Base-by-base conservation (phyloP, 1,139 yeast species). In the Blastobotrys serpentis region DNA sequence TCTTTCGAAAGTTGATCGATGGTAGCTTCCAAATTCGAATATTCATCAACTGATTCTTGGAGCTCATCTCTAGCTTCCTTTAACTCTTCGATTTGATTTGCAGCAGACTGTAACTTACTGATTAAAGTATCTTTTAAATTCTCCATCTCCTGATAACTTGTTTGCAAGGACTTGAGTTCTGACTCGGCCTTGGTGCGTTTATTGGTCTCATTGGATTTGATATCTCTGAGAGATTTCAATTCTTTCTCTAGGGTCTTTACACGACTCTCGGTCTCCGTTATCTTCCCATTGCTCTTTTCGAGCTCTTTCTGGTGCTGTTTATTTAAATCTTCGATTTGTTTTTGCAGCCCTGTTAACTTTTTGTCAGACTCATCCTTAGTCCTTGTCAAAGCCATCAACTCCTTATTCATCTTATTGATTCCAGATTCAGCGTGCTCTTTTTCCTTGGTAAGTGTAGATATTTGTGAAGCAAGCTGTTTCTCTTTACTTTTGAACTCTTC, bases 391-490 rank as follows among this genome's bases (percentile, higher is more conserved):
- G 77, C 78, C 63, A 88, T 79, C 33, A 90, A 70, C 55, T 89
- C 97, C 41, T 92, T 74, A 51, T 84, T 85, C 96, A 90, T 87
- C 58, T 88, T 88, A 63, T 88, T 90, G 49, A 90, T 84, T 4
- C 96, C 97, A 53, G 81, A 83, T 59, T 90, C 97, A 1, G 92
- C 86, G 54, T 80, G 84, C 22, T 75, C 74, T 58, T 84, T 86
- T 7, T 78, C 79, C 29, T 68, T 66, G 14, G 72, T 73, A 0
- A 74, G 54, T 2, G 60, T 51, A 5, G 66, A 65, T 16, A 81
- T 58, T 39, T 74, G 75, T 0, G 67, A 65, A 11, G 66, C 61
- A 2, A 80, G 58, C 14, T 68, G 67, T 2, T 62, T 56, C 32
- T 73, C 69, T 25, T 72, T 69, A 2, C 46, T 46, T 36, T 59